phyloP scores from a whole-genome alignment of 2,329 filamentous ascomycete genomes.

The Pestalotiopsis sp. region DNA sequence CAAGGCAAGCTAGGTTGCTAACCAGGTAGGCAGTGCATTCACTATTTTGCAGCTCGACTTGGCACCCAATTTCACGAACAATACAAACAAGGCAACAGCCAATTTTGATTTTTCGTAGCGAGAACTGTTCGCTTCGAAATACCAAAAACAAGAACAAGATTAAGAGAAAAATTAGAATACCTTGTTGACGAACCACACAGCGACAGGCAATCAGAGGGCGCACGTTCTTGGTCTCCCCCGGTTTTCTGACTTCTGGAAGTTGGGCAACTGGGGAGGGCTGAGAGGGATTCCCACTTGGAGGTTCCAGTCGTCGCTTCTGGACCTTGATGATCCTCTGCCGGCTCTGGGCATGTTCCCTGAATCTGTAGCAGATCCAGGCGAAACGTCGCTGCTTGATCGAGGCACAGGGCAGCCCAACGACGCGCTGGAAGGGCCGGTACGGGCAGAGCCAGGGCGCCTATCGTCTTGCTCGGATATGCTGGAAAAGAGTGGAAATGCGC shows the following conservation, averaged over 20 bases:
- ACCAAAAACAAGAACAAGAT: neutral
- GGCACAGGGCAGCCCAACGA: neutral
- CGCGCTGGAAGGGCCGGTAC: neutral
- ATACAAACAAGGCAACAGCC: neutral
- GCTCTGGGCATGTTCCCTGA: neutral
- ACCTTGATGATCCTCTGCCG: neutral
- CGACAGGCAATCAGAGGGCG: neutral
- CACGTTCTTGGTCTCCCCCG: neutral
- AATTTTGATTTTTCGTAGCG: neutral
- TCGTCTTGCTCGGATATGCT: neutral
- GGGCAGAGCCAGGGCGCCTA: neutral
- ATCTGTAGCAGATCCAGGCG: neutral
- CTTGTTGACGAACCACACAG: neutral
- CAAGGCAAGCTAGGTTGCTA: neutral
- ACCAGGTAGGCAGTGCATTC: slow-evolving; percentile 2
- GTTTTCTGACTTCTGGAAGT: neutral
- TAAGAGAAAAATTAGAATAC: neutral
- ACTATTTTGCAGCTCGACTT: neutral
- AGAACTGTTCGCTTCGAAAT: slow-evolving; percentile 1
- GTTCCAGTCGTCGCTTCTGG: neutral
- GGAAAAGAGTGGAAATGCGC: slow-evolving; percentile 8
- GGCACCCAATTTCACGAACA: neutral
- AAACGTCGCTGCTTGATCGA: neutral
- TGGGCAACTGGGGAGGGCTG: neutral
- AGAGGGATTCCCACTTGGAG: neutral